A percentile compares a stretch with the other conserved stretches of the same genome.
Evolutionary conservation across 306 rosid genomes (phyloP).

Genomic region (Vicia villosa): DNA sequence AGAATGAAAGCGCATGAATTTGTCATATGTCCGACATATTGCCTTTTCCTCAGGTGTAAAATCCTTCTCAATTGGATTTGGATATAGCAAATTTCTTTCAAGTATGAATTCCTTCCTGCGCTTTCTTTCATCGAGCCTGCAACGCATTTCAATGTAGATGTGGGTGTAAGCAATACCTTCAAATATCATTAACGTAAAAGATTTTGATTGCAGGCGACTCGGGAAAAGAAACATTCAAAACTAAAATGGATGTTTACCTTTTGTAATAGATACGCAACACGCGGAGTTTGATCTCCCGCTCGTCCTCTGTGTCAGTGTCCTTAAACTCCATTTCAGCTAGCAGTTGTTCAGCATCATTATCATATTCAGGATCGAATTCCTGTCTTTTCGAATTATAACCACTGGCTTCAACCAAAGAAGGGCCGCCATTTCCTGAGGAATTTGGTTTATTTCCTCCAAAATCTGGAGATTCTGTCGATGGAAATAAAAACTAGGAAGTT

Average conservation of each 20-base stretch:
- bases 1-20: conserved; percentile 86
- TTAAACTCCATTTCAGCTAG: conserved; percentile 97
- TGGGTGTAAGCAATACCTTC: conserved; percentile 21
- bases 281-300: conserved; percentile 81
- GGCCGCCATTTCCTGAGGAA: conserved; percentile 65
- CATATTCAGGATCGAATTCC: conserved; percentile 95
- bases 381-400: conserved; percentile 87
- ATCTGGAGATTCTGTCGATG: conserved; percentile 66
- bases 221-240: conserved; percentile 20
- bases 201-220: background rate
- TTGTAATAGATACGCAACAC: conserved; percentile 75
- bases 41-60: conserved; percentile 73
- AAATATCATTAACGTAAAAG: conserved; percentile 16
- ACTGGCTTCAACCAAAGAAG: conserved; percentile 82
- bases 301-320: conserved; percentile 81
- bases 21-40: conserved; percentile 70
- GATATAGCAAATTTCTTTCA: conserved; percentile 76
- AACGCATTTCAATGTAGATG: conserved; percentile 30
- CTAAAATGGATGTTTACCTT: conserved; percentile 53
- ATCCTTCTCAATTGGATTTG: conserved; percentile 78
- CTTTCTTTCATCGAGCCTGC: conserved; percentile 96
- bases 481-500: conserved; percentile 16
- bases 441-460: conserved; percentile 68
- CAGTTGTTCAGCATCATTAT: conserved; percentile 89
- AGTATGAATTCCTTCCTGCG: conserved; percentile 87